Conservation (phyloP, 257 asterid species). For the Nicotiana noctiflora region DNA sequence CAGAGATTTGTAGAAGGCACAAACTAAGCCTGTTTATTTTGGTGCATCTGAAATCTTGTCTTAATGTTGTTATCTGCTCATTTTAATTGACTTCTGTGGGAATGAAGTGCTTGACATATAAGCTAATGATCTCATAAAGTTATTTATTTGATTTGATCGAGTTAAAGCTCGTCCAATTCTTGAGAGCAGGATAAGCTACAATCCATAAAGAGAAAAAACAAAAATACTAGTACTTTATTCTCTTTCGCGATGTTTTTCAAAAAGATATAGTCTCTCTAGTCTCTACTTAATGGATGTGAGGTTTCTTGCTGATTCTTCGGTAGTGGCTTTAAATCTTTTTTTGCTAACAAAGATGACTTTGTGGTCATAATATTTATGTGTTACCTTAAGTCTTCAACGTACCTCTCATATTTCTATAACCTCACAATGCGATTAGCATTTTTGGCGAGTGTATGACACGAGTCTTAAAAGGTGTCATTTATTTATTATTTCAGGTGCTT, state of each 20-base stretch:
- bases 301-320: neutral
- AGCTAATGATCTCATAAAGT: neutral
- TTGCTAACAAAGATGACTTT: neutral
- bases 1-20: neutral
- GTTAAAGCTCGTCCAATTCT: neutral
- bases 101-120: too few relatives aligned
- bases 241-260: neutral
- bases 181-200: neutral
- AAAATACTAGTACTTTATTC: neutral
- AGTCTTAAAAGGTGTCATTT: neutral
- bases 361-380: neutral
- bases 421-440: neutral
- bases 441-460: neutral
- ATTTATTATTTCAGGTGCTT: conserved; percentile 32
- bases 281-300: neutral
- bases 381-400: neutral
- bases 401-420: neutral
- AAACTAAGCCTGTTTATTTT: neutral
- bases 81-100: too few relatives aligned
- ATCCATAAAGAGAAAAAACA: neutral
- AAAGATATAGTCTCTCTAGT: neutral
- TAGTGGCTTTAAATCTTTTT: neutral
- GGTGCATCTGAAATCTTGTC: too few relatives aligned
- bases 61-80: too few relatives aligned
- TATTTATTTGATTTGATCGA: neutral